phyloP scores from a whole-genome alignment of 1,284 basidiomycete genomes.

The Rhodotorula sp. region DNA sequence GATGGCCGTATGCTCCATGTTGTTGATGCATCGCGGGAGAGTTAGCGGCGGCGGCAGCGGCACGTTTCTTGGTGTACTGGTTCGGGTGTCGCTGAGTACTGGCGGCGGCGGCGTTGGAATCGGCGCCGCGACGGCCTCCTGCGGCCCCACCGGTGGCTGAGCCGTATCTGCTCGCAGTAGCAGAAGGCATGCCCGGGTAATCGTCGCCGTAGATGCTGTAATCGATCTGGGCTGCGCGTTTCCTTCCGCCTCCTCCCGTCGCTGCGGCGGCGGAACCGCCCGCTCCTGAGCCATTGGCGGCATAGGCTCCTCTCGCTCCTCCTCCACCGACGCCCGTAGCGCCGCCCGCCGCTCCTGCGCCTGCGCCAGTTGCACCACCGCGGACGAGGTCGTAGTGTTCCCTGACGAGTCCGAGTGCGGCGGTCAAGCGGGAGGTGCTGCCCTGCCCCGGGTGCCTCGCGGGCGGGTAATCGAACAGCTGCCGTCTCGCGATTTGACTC shows the following conservation, averaged over 20 bases:
- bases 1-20: background rate
- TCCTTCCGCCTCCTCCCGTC: constrained; percentile 9
- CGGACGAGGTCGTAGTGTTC: constrained; percentile 32
- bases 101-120: background rate
- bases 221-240: constrained; percentile 18
- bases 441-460: constrained; percentile 21
- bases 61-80: constrained; percentile 41
- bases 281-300: background rate
- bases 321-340: no score
- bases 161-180: background rate
- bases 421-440: constrained; percentile 10
- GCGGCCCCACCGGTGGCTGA: background rate
- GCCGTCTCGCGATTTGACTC: constrained; percentile 22
- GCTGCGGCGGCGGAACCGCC: background rate
- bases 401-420: constrained; percentile 25
- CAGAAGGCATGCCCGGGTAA: constrained; percentile 3
- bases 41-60: background rate
- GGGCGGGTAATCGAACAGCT: constrained; percentile 31
- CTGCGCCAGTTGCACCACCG: background rate
- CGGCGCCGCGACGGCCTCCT: background rate
- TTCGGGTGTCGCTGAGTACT: constrained; percentile 37
- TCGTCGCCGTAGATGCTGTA: constrained; percentile 29
- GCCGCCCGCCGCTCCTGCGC: background rate
- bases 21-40: constrained; percentile 6
- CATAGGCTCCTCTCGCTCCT: no score